Percentiles rank a stretch among this genome's conserved stretches.
These are phyloP conservation scores for Ministeria vibrans DNA, from an alignment of 78 protist species.

Conservation along the genomic window DNA sequence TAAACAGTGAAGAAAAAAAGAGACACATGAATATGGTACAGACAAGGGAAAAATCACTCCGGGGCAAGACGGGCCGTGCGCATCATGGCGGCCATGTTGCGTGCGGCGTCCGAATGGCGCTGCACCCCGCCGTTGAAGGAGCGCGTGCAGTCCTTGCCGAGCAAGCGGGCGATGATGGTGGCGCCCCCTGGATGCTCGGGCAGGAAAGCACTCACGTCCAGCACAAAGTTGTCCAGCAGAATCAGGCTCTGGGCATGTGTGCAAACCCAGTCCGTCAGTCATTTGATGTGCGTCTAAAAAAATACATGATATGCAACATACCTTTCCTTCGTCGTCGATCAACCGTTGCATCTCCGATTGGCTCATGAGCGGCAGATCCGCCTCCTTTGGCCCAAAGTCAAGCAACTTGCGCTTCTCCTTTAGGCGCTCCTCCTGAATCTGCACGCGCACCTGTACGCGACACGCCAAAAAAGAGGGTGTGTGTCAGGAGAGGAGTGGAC, in stretches of 20 bases:
- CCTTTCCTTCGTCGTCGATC: no score
- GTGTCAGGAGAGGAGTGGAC: no score
- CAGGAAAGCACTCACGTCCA: neutral
- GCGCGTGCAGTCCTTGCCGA: slow-evolving; percentile 14
- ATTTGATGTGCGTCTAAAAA: no score
- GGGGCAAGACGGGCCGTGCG: slow-evolving; percentile 6
- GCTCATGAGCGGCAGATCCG: neutral
- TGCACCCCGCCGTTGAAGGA: slow-evolving; percentile 31
- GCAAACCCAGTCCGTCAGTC: no score
- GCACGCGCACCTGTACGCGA: neutral
- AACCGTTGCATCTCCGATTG: neutral
- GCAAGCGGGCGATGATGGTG: neutral
- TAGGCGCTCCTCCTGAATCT: neutral
- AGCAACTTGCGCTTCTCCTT: neutral
- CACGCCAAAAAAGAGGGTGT: no score
- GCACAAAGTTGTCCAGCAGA: neutral
- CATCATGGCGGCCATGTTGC: slow-evolving; percentile 1
- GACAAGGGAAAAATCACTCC: no score
- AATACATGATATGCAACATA: no score
- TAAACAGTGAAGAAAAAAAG: no score
- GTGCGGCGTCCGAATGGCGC: slow-evolving; percentile 24
- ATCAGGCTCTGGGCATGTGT: neutral
- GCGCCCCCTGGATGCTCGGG: neutral
- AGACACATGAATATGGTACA: no score
- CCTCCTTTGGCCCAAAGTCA: neutral